phyloP scores from a whole-genome alignment of 2,329 filamentous ascomycete species.

The Fusarium piperis region DNA sequence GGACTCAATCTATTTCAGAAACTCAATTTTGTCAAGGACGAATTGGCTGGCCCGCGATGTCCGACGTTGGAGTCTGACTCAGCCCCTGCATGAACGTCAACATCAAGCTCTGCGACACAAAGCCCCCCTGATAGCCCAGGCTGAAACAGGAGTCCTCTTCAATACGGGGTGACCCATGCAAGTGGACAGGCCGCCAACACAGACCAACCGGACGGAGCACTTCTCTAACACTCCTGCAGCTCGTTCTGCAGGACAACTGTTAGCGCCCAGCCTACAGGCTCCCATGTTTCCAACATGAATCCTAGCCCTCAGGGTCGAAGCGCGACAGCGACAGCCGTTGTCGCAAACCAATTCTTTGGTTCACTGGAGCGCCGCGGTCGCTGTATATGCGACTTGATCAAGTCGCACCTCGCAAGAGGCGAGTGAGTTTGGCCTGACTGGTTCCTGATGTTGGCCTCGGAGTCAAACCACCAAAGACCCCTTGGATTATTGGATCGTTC shows the following conservation, averaged over 20 bases:
- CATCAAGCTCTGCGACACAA: slow-evolving; percentile 26
- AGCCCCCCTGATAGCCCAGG: neutral
- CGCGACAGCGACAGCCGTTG: slow-evolving; percentile 12
- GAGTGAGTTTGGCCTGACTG: neutral
- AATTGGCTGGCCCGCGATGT: neutral
- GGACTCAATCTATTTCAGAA: slow-evolving; percentile 26
- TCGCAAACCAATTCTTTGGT: slow-evolving; percentile 10
- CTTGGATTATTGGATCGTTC: slow-evolving; percentile 28
- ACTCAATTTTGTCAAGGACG: neutral
- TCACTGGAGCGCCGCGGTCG: neutral
- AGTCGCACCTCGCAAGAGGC: neutral
- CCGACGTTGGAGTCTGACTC: neutral
- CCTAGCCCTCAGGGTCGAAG: neutral
- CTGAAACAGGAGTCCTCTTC: slow-evolving; percentile 31
- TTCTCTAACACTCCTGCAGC: slow-evolving; percentile 23
- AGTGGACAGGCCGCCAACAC: neutral
- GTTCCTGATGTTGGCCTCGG: slow-evolving; percentile 11
- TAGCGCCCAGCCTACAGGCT: slow-evolving; percentile 20
- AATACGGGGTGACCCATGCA: slow-evolving; percentile 25
- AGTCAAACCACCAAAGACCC: slow-evolving; percentile 22
- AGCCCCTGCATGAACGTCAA: slow-evolving; percentile 27
- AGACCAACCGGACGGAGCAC: slow-evolving; percentile 1
- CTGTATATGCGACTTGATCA: neutral
- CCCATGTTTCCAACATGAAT: slow-evolving; percentile 11
- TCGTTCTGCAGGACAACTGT: slow-evolving; percentile 14